Base-by-base conservation (phyloP, 441 rosid species). In the Syzygium malaccense region DNA sequence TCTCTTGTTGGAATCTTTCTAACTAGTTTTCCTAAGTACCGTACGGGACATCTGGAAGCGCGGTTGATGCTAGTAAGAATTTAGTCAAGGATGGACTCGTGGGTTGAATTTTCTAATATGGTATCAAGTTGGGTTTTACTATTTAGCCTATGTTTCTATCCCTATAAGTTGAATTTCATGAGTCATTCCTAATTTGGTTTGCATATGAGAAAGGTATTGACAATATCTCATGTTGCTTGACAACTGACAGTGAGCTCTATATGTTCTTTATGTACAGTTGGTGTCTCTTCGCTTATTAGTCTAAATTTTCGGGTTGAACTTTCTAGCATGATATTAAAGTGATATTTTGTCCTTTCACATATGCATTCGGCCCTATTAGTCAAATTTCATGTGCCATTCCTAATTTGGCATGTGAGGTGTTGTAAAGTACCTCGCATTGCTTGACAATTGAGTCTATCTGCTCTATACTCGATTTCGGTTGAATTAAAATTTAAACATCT, bases 321-420 rank as follows among this genome's bases (percentile, higher is more conserved):
- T 28, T 60, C 14, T 60, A 60, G 33, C 30, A 60, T 14, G 9
- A 17, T n/a, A 14, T 60, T 15, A 5, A 15, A 53, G 55, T 1
- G 14, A 14, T 2, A 32, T 60, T 6, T 0, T n/a, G 18, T 0
- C 33, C 1, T 60, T 60, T n/a, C 7, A 18, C 2, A 2, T 14
- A 28, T 14, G 7, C 28, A 49, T 49, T 49, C 4, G 3, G 4
- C 4, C 51, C 0, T 49, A 9, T 49, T 0, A 14, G 64, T 58
- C 6, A 26, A 26, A 58, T 26, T 58, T 26, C 30, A 58, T 13
- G 4, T 5, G 30, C 19, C 14, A 25, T 11, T 25, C 3, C 4
- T 57, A 57, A 57, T 57, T 2, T 14, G 25, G 62, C 30, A 11
- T 11, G 30, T 4, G 15, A 19, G 32, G 19, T n/a, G 7, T 14